phyloP scores from a whole-genome alignment of 2,329 filamentous ascomycete species.

The Didymella lethalis region DNA sequence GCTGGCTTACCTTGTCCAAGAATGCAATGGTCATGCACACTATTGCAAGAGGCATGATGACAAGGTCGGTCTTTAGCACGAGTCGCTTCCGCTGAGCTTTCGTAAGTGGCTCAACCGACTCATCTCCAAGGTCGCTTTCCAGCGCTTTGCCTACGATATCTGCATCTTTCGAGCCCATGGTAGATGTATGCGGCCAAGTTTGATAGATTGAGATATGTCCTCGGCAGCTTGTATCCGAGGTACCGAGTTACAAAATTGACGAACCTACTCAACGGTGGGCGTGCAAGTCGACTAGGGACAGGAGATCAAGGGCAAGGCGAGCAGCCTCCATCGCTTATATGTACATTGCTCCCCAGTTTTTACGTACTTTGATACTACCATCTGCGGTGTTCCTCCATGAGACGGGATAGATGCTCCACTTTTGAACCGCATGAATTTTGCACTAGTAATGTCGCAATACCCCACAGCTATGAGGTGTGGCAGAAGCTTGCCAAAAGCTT shows the following conservation, averaged over 20 bases:
- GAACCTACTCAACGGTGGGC: background rate
- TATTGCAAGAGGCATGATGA: slow-evolving; percentile 6
- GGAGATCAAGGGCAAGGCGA: background rate
- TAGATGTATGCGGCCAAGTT: background rate
- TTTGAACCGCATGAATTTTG: background rate
- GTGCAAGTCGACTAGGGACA: background rate
- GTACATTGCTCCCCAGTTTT: background rate
- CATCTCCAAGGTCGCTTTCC: background rate
- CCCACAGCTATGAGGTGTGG: slow-evolving; percentile 3
- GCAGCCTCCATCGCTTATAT: background rate
- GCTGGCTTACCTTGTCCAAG: background rate
- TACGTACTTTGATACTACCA: slow-evolving; percentile 1
- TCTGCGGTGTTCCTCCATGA: background rate
- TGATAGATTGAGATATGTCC: background rate
- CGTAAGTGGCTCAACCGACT: background rate
- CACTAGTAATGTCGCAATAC: slow-evolving; percentile 5
- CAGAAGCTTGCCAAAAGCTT: background rate
- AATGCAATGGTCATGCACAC: slow-evolving; percentile 5
- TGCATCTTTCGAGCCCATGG: background rate
- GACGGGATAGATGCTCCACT: background rate
- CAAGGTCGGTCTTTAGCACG: slow-evolving; percentile 3
- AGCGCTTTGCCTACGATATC: background rate
- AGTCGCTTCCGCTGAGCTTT: background rate
- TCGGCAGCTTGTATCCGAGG: background rate
- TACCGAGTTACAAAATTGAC: background rate